A percentile compares a stretch with the other conserved stretches of the same genome.
phyloP scores from a whole-genome alignment of 2,329 filamentous ascomycete species.

The Aschersonia sp. region DNA sequence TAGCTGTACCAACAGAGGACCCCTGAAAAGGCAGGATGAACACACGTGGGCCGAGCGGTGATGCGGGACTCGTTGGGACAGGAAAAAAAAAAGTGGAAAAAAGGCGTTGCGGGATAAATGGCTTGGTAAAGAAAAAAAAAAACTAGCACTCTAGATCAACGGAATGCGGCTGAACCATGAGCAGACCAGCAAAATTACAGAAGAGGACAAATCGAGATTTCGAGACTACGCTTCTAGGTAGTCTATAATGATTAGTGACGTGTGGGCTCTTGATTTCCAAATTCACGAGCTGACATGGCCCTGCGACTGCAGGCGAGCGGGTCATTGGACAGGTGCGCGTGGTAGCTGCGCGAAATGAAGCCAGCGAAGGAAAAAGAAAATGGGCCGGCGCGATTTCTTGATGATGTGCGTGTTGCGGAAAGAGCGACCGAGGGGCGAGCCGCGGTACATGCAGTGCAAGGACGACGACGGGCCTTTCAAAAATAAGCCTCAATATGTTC shows the following conservation, averaged over 20 bases:
- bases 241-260: no score
- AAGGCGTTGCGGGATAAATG: neutral
- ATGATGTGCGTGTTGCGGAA: neutral
- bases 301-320: no score
- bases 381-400: neutral
- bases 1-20: neutral
- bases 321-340: no score
- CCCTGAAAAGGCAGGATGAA: neutral
- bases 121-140: neutral
- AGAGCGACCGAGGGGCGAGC: neutral
- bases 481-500: neutral
- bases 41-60: constrained; percentile 1
- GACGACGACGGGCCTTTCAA: neutral
- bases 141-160: neutral
- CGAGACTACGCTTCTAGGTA: no score
- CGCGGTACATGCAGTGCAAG: no score
- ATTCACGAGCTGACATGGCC: no score
- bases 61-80: neutral
- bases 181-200: no score
- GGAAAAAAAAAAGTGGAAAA: neutral
- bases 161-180: no score
- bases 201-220: no score
- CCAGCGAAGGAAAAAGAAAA: neutral
- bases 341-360: no score
- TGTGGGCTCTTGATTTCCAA: no score